Conservation (phyloP, 257 asterid species). For the Nicotiana otophora region DNA sequence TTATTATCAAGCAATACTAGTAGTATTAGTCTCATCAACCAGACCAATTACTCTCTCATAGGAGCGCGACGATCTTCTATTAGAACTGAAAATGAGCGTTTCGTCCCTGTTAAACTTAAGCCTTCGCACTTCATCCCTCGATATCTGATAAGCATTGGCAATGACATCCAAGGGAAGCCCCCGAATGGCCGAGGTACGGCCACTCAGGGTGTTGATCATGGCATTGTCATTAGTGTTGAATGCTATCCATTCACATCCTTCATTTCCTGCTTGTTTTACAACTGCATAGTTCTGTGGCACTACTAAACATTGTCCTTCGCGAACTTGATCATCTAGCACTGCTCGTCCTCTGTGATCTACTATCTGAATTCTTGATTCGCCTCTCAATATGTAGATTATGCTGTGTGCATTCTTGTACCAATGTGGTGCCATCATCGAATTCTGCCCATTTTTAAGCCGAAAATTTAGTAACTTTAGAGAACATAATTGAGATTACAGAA, state of each 20-base stretch:
- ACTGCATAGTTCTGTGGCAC: slow-evolving; percentile 59
- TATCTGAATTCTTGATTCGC: slow-evolving; percentile 43
- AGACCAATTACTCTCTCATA: neutral
- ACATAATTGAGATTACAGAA: neutral
- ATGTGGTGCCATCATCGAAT: slow-evolving; percentile 52
- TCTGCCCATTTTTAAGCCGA: slow-evolving; percentile 24
- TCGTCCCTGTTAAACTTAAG: slow-evolving; percentile 37
- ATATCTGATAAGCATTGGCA: slow-evolving; percentile 34
- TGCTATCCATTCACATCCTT: slow-evolving; percentile 61
- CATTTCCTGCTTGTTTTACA: slow-evolving; percentile 52
- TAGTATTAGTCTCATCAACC: neutral
- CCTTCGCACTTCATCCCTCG: slow-evolving; percentile 47
- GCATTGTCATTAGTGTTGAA: slow-evolving; percentile 67
- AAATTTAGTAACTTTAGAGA: no score
- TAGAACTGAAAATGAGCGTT: neutral
- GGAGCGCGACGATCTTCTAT: neutral
- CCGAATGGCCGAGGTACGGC: slow-evolving; percentile 54
- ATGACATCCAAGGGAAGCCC: slow-evolving; percentile 50
- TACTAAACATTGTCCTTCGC: slow-evolving; percentile 48
- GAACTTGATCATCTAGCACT: slow-evolving; percentile 42
- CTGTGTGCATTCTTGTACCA: slow-evolving; percentile 60
- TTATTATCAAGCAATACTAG: neutral
- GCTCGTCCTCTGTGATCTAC: slow-evolving; percentile 57
- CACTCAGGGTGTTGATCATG: slow-evolving; percentile 54
- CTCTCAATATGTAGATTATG: slow-evolving; percentile 43